Evolutionary conservation across 192 early-diverging fungal species (phyloP).

Genomic region (Mortierella claussenii): DNA sequence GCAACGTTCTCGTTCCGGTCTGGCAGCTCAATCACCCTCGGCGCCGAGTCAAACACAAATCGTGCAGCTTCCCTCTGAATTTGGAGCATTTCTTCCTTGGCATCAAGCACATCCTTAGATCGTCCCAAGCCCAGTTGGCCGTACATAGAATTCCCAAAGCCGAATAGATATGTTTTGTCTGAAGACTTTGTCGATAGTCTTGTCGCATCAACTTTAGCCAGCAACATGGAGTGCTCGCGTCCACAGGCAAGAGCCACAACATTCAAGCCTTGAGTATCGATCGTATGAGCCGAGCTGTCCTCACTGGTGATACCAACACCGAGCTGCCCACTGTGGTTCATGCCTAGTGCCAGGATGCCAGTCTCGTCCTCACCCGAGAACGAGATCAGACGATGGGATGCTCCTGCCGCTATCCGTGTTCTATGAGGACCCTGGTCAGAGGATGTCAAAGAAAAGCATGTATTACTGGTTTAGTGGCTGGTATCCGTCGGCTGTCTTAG

Average conservation of each 20-base stretch:
- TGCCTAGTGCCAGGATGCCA: slow-evolving; percentile 56
- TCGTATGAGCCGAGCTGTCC: slow-evolving; percentile 16
- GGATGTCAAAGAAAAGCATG: background rate
- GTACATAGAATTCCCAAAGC: slow-evolving; percentile 75
- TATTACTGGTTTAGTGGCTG: too few species aligned
- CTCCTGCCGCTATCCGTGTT: slow-evolving; percentile 45
- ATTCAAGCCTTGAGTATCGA: slow-evolving; percentile 44
- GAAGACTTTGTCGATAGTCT: background rate
- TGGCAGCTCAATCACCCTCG: slow-evolving; percentile 22
- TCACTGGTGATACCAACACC: slow-evolving; percentile 34
- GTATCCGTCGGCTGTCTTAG: too few species aligned
- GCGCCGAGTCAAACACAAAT: slow-evolving; percentile 47
- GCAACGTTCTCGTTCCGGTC: slow-evolving; percentile 49
- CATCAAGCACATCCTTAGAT: slow-evolving; percentile 40
- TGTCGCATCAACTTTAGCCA: slow-evolving; percentile 24
- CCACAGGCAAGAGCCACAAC: slow-evolving; percentile 64
- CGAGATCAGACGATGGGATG: slow-evolving; percentile 38
- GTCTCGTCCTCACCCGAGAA: slow-evolving; percentile 36
- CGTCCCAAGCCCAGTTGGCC: slow-evolving; percentile 71
- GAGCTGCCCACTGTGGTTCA: slow-evolving; percentile 65
- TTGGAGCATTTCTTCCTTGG: slow-evolving; percentile 29
- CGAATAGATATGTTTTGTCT: slow-evolving; percentile 54
- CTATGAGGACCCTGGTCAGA: slow-evolving; percentile 18
- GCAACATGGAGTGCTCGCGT: slow-evolving; percentile 74
- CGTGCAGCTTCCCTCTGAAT: slow-evolving; percentile 25